phyloP scores from a whole-genome alignment of 768 basidiomycete genomes.

The Kwoniella heveanensis region DNA sequence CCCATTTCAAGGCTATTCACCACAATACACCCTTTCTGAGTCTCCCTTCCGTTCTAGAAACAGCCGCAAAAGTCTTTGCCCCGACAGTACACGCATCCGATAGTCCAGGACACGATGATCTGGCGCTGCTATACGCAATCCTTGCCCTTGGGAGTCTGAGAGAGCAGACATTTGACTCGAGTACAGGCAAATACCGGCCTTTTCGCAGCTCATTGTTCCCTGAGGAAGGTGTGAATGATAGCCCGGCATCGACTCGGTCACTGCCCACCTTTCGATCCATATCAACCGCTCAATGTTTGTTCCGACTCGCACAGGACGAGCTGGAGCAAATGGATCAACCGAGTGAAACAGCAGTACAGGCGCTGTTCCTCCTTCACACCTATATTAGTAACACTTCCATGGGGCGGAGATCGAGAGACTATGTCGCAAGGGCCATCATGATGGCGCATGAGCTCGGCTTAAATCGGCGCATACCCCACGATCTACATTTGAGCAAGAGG shows the following conservation, averaged over 20 bases:
- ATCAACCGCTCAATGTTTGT: constrained; percentile 12
- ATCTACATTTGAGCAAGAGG: neutral
- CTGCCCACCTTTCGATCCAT: neutral
- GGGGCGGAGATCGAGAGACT: constrained; percentile 29
- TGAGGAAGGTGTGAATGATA: neutral
- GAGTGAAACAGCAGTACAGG: constrained; percentile 27
- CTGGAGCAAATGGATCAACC: constrained; percentile 24
- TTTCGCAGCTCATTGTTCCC: neutral
- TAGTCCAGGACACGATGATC: constrained; percentile 7
- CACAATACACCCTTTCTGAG: constrained; percentile 33
- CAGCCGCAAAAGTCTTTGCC: constrained; percentile 8
- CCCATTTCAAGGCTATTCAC: constrained; percentile 30
- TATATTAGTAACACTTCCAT: constrained; percentile 33
- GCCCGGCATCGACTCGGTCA: neutral
- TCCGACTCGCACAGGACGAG: constrained; percentile 28
- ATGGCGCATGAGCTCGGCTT: constrained; percentile 31
- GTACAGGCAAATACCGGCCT: neutral
- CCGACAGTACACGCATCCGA: no score
- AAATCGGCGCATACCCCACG: constrained; percentile 16
- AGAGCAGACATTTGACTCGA: constrained; percentile 21
- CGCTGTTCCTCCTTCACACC: constrained; percentile 29
- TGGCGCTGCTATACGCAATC: constrained; percentile 22
- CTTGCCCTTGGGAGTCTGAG: constrained; percentile 26
- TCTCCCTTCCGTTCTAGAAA: constrained; percentile 15
- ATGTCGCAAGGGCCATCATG: constrained; percentile 32